Base-by-base conservation (phyloP, 2,329 filamentous ascomycete species). In the Colletotrichum liaoningense region DNA sequence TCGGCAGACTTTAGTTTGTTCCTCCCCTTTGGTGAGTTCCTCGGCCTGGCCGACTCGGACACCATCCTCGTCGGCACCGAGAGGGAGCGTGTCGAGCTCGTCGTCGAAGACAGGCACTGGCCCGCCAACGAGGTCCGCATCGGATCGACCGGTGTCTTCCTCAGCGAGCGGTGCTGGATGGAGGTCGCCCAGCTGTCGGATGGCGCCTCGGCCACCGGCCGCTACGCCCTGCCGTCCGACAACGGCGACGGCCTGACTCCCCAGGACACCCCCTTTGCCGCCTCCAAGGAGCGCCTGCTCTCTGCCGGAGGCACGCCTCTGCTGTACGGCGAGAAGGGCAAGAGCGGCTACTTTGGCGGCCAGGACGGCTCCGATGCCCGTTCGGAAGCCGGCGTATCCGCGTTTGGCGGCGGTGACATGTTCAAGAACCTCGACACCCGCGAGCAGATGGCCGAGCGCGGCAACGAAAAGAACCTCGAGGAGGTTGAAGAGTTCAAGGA, bases 1-100 rank as follows among this genome's bases (percentile, higher is more conserved):
- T 96, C 96, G 68, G 96, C 96, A 0, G 97, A 99, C 82, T 98
- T 98, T 85, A 98, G 94, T 80, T 86, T 98, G 46, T 99, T 99
- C 86, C 85, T 99, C 76, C 97, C 97, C 0, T 99, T 98, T 79
- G 94, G 93, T 63, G 97, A 99, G 82, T 98, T 99, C 82, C 88
- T 99, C 3, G 95, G 96, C 3, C 88, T 98, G 70, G 92, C 95
- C 0, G 95, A 98, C 77, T 88, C 93, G 1, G 95, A 98, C 68
- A 93, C 92, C 1, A 91, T 95, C 28, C 89, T 98, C 26, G 94
- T 99, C 63, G 97, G 96, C 12, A 97, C 94, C 78, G 96, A 99
- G 83, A 92, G 90, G 63, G 97, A 99, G 81, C 97, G 97, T 81
- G 93, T 93, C 0, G 95, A 98, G 82, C 91, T 94, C 77, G 91